Conservation (phyloP, 768 basidiomycete genomes). For the Exidia glandulosa region DNA sequence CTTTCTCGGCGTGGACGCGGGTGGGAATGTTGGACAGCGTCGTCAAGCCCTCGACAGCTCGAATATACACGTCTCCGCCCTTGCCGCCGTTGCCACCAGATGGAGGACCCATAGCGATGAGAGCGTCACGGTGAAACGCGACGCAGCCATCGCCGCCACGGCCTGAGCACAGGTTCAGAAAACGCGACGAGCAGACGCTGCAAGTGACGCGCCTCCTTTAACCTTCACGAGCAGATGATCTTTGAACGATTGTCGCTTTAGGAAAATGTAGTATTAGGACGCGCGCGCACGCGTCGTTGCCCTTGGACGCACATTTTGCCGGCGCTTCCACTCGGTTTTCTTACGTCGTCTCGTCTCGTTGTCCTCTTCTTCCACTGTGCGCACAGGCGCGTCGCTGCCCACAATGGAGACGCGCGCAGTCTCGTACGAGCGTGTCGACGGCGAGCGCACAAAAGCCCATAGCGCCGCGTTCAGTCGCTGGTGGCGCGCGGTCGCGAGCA, state of each 20-base stretch:
- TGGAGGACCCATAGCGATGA: slow-evolving; percentile 71
- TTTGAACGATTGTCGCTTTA: neutral
- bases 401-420: neutral
- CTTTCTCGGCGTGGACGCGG: slow-evolving; percentile 55
- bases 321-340: slow-evolving; percentile 66
- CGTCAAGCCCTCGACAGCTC: slow-evolving; percentile 66
- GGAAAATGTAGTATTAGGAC: neutral
- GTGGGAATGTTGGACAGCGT: slow-evolving; percentile 64
- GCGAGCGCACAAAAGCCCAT: neutral
- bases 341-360: slow-evolving; percentile 35
- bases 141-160: slow-evolving; percentile 86
- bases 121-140: slow-evolving; percentile 89
- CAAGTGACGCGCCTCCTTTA: neutral
- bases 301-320: slow-evolving; percentile 17
- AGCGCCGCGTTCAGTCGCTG: neutral
- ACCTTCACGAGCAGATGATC: neutral
- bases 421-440: neutral
- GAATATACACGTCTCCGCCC: slow-evolving; percentile 79
- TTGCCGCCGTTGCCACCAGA: slow-evolving; percentile 89
- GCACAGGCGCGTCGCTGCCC: neutral
- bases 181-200: slow-evolving; percentile 9
- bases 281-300: neutral
- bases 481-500: neutral
- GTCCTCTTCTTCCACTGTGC: slow-evolving; percentile 12
- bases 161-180: slow-evolving; percentile 33